Evolutionary conservation across 2,329 filamentous ascomycete species (phyloP), one percentile per base, ranked within the genome.

Genomic region (Saccharata proteae): DNA sequence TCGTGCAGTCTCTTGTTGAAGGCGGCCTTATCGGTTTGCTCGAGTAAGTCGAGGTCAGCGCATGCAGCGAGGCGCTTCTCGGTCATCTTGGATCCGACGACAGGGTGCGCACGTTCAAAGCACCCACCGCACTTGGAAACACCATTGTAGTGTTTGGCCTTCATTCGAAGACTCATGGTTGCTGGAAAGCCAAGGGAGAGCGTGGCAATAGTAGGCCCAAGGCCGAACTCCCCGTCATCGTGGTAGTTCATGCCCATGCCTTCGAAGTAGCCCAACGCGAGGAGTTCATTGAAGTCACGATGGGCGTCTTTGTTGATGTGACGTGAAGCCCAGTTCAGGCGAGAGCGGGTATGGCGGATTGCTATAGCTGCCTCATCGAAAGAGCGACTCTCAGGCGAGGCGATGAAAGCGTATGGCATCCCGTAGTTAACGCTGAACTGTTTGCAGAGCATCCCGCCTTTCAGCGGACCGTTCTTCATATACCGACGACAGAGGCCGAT

Each of bases 371-470:
- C 44, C 3, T 30, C 34, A 2, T 43, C 35, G 27, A 55, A 55
- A 0, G 44, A 30, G 2, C 32, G 32, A 0, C 46, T 47, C 4
- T 41, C 40, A 0, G 71, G 67, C 1, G 61, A 56, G 1, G 75
- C 73, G 20, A 71, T 64, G 43, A 74, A 80, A 32, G 80, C 79
- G 49, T 80, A 81, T 0, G 67, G 65, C 37, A 74, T 74, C 2
- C 76, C 76, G 39, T 61, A 71, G 38, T 75, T 75, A 17, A 62
- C 59, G 2, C 56, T 49, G 36, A 68, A 74, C 30, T 74, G 67
- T 0, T 63, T 56, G 1, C 64, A 69, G 4, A 69, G 46, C 4
- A 59, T 54, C 33, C 69, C 64, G 6, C 54, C 54, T 25, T 46
- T 58, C 20, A 54, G 42, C n/a, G 43, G 38, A 9, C 35, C 31